phyloP scores from a whole-genome alignment of 371 early-diverging fungal genomes.

The Ordospora colligata region DNA sequence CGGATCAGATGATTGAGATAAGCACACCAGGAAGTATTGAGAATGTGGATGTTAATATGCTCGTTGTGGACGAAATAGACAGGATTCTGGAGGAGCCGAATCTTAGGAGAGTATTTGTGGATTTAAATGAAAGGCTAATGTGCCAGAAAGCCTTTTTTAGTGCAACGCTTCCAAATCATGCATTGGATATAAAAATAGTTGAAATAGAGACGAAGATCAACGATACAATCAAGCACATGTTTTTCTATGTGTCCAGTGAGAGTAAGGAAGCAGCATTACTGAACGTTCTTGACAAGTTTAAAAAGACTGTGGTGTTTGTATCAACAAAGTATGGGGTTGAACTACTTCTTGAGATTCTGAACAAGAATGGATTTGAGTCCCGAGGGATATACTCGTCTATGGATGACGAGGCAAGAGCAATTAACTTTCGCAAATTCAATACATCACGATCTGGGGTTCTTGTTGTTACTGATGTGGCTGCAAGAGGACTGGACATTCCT shows the following conservation, averaged over 20 bases:
- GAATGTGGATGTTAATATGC: constrained; percentile 23
- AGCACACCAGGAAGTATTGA: constrained; percentile 28
- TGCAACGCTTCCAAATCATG: constrained; percentile 57
- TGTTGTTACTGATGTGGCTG: constrained; percentile 94
- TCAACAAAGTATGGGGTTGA: constrained; percentile 48
- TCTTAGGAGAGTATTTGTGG: constrained; percentile 40
- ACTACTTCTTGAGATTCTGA: constrained; percentile 30
- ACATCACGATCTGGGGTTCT: constrained; percentile 69
- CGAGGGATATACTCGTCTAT: constrained; percentile 35
- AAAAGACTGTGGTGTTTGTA: constrained; percentile 52
- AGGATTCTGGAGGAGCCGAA: constrained; percentile 59
- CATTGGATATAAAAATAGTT: constrained; percentile 34
- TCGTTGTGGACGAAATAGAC: constrained; percentile 62
- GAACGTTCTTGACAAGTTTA: constrained; percentile 10
- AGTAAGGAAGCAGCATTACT: constrained; percentile 45
- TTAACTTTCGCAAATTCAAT: constrained; percentile 48
- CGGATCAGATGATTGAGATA: constrained; percentile 23
- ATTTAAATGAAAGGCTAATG: constrained; percentile 36
- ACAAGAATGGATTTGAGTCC: constrained; percentile 57
- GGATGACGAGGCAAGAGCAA: constrained; percentile 56
- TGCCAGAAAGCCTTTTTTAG: constrained; percentile 57
- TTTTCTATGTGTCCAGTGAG: constrained; percentile 50
- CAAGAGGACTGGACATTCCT: constrained; percentile 96
- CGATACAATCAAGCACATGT: constrained; percentile 32
- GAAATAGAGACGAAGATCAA: constrained; percentile 47